These are phyloP conservation scores for Moniliella sp. DNA, from an alignment of 1,284 basidiomycete genomes.

Conservation along the genomic window DNA sequence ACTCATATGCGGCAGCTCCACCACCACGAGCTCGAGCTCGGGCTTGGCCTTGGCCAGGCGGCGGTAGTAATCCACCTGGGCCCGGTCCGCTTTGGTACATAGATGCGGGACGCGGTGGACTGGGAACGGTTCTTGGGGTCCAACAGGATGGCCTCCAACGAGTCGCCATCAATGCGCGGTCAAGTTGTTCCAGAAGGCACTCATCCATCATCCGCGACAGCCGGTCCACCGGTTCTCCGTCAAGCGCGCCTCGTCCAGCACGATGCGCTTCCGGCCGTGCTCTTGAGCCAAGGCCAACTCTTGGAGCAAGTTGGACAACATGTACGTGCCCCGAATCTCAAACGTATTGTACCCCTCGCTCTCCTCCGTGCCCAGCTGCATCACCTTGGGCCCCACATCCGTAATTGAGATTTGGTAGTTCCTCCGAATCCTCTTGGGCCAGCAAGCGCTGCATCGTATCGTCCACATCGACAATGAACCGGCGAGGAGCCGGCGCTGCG, in stretches of 20 bases:
- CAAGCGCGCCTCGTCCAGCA: conserved; percentile 83
- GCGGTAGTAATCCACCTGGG: conserved; percentile 76
- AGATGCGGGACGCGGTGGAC: conserved; percentile 50
- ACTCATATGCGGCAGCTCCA: conserved; percentile 53
- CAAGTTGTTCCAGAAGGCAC: conserved; percentile 90
- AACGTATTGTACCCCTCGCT: conserved; percentile 67
- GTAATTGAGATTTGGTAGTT: conserved; percentile 87
- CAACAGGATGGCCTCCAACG: conserved; percentile 79
- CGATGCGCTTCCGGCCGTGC: conserved; percentile 77
- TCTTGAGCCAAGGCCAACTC: conserved; percentile 91
- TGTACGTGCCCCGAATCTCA: conserved; percentile 58
- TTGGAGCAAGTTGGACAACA: conserved; percentile 95
- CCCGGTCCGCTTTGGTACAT: conserved; percentile 71
- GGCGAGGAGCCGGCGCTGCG: conserved; percentile 35
- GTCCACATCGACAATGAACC: conserved; percentile 89
- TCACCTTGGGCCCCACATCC: conserved; percentile 85
- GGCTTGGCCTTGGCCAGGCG: conserved; percentile 36
- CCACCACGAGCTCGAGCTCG: conserved; percentile 75
- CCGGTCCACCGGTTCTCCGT: conserved; percentile 87
- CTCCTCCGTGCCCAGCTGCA: conserved; percentile 83
- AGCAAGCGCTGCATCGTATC: conserved; percentile 87
- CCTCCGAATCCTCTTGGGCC: conserved; percentile 88
- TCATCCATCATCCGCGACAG: conserved; percentile 92
- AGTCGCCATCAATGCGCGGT: conserved; percentile 93
- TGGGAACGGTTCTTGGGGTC: conserved; percentile 58